Evolutionary conservation across 106 monocot species (phyloP).

Genomic region (Hemerocallis citrina): DNA sequence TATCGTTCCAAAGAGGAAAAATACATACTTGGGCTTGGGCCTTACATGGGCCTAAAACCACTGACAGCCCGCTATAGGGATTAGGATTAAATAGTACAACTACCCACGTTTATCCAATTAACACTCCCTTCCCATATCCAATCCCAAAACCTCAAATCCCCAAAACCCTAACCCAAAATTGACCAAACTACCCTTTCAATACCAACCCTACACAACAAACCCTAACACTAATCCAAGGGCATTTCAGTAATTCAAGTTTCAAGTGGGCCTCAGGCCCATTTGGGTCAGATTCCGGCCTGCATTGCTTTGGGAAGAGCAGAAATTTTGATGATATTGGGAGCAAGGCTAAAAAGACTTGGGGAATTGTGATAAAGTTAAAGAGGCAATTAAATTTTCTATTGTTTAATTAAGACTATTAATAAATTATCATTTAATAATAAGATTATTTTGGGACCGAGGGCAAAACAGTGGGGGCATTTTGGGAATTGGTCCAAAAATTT

Average conservation of each 20-base stretch:
- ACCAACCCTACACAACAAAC: neutral
- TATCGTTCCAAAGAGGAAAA: no score
- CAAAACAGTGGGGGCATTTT: slow-evolving; percentile 20
- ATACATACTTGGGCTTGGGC: no score
- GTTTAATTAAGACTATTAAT: neutral
- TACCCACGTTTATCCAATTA: slow-evolving; percentile 6
- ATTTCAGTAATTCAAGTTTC: neutral
- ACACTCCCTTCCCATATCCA: no score
- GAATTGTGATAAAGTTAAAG: slow-evolving; percentile 36
- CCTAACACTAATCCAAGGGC: neutral
- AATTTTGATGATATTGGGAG: slow-evolving; percentile 33
- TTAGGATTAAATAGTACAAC: slow-evolving; percentile 3
- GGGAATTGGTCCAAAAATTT: slow-evolving; percentile 18
- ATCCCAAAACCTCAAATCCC: no score
- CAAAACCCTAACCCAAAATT: no score
- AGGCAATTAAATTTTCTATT: no score
- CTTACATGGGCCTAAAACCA: neutral
- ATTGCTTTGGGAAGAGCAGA: slow-evolving; percentile 25
- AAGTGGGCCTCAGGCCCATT: neutral
- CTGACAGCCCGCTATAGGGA: neutral
- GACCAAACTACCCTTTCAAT: neutral
- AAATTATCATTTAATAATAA: neutral
- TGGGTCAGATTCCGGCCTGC: slow-evolving; percentile 9
- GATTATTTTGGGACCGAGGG: no score
- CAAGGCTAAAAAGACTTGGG: slow-evolving; percentile 33